A percentile compares a stretch with the other conserved stretches of the same genome.
phyloP scores from a whole-genome alignment of 2,329 filamentous ascomycete species.

The Verticillium zaregamsianum region DNA sequence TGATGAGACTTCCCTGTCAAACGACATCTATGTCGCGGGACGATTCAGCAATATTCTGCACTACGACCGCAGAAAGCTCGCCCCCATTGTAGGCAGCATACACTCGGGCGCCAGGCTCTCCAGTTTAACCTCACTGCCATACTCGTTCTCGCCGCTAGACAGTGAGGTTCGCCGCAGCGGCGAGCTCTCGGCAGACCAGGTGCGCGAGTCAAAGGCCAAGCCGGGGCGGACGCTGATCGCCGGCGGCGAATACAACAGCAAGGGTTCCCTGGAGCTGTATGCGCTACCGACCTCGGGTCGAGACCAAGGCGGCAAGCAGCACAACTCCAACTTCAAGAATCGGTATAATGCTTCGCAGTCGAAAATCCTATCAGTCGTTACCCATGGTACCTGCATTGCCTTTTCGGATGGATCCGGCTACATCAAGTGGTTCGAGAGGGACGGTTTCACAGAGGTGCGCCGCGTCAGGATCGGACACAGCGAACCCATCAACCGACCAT shows the following conservation, averaged over 20 bases:
- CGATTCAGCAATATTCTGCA: slow-evolving; percentile 84
- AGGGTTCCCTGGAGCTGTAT: slow-evolving; percentile 88
- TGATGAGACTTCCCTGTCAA: slow-evolving; percentile 51
- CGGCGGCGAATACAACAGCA: slow-evolving; percentile 86
- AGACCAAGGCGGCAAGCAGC: slow-evolving; percentile 25
- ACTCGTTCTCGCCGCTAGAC: slow-evolving; percentile 60
- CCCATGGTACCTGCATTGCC: slow-evolving; percentile 77
- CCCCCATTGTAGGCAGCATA: slow-evolving; percentile 46
- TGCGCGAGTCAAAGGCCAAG: slow-evolving; percentile 47
- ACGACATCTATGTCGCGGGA: slow-evolving; percentile 84
- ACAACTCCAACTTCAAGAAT: slow-evolving; percentile 63
- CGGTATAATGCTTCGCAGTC: slow-evolving; percentile 77
- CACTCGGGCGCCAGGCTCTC: slow-evolving; percentile 80
- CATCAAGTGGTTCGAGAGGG: slow-evolving; percentile 87
- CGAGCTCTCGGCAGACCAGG: slow-evolving; percentile 50
- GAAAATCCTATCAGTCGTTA: slow-evolving; percentile 75
- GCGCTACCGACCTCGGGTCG: slow-evolving; percentile 41
- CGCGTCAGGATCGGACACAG: slow-evolving; percentile 52
- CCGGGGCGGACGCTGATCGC: slow-evolving; percentile 68
- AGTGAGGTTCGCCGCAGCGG: slow-evolving; percentile 53
- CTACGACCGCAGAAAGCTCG: slow-evolving; percentile 85
- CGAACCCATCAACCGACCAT: slow-evolving; percentile 39
- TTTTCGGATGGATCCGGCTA: slow-evolving; percentile 81
- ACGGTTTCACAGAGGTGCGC: slow-evolving; percentile 63
- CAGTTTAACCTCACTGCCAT: slow-evolving; percentile 65